phyloP scores from a whole-genome alignment of 352 stramenopile species.

The Pythium aristosporum region DNA sequence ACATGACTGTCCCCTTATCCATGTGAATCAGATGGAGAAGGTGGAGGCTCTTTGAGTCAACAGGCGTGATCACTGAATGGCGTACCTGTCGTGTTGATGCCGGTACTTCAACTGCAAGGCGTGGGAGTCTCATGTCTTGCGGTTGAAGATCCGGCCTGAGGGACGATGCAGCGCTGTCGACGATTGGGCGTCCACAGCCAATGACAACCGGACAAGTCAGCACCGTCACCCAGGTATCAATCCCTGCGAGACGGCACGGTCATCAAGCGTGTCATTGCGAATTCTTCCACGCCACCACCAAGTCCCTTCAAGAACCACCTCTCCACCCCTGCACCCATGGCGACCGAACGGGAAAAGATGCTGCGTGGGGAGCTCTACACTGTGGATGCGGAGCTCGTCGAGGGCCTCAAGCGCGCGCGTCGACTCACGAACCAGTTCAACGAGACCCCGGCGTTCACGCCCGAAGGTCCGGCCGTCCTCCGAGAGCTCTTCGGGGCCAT shows the following conservation, averaged over 20 bases:
- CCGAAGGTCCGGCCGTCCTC: conserved; percentile 31
- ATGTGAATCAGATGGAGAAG: no score
- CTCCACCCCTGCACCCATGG: conserved; percentile 11
- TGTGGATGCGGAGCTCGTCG: conserved; percentile 37
- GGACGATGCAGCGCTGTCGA: not conserved
- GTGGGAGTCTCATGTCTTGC: no score
- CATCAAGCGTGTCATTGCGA: not conserved
- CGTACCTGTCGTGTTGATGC: not conserved
- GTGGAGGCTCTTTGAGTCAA: no score
- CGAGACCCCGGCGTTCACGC: conserved; percentile 28
- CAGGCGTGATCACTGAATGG: not conserved
- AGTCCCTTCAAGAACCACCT: not conserved
- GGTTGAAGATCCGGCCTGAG: no score
- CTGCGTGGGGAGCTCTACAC: conserved; percentile 58
- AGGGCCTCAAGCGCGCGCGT: conserved; percentile 36
- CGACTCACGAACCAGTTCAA: conserved; percentile 47
- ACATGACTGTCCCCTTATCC: no score
- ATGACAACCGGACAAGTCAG: conserved; percentile 12
- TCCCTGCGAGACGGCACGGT: no score
- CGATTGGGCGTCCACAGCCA: conserved; percentile 11
- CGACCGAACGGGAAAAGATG: conserved; percentile 62
- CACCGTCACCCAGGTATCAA: no score
- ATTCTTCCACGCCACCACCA: not conserved
- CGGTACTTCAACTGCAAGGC: conserved; percentile 9
- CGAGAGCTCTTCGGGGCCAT: conserved; percentile 43